Evolutionary conservation across 2,329 filamentous ascomycete genomes (phyloP), one percentile per base, ranked within the genome.

Genomic region (Colletotrichum orchidophilum): DNA sequence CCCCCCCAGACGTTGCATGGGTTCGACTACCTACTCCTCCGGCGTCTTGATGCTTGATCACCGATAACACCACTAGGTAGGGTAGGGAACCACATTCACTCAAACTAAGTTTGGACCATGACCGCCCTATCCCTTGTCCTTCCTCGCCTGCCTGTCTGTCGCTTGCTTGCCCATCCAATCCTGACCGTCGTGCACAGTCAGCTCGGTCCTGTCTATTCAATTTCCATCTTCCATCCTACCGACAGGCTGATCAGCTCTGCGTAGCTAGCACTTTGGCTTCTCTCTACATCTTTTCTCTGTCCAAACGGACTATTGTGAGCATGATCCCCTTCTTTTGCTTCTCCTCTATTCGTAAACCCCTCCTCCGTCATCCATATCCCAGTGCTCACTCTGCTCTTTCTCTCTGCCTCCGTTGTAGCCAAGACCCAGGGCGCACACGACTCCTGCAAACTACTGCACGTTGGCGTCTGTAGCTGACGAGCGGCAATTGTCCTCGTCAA

Each of bases 21-120:
- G 67, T 54, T 59, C 54, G 55, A 57, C 66, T 53, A 46, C 35
- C 35, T n/a, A 46, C 39, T 57, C 53, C 67, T 66, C 55, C 62
- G 66, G 67, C 61, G 33, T 62, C 58, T 42, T 58, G 52, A 68
- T 46, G 68, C 64, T 68, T 62, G 39, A 58, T 60, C 66, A 58
- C 39, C 58, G 60, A 58, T 35, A 63, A 35, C 63, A 12, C 29
- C 55, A 24, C 26, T 49, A 29, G 24, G 57, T 27, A 27, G 31
- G 49, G 64, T 33, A 33, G 7, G 24, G 42, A 21, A 52, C 50
- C 61, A 24, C 39, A 39, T 31, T 46, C 46, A 63, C 57, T 63
- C 46, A 70, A 73, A 74, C 72, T 73, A 31, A 74, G 72, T 74
- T 73, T 66, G 67, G 63, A 64, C 72, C 73, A 74, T 74, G 72